These are phyloP conservation scores for Pseudonitzschia multiseries DNA, from an alignment of 108 stramenopile genomes.

Conservation along the genomic window DNA sequence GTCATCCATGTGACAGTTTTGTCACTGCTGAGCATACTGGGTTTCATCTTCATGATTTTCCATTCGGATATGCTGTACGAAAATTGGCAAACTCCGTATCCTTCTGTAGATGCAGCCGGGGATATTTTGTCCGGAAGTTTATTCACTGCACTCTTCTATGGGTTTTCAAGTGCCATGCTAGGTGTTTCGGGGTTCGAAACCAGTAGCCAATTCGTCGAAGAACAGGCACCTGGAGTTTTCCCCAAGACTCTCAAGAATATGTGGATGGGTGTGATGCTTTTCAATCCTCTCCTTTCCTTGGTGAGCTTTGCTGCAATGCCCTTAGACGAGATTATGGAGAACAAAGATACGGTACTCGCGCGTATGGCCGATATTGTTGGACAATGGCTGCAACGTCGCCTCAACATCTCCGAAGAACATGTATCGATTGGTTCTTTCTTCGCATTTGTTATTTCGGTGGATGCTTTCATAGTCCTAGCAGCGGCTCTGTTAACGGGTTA, in stretches of 20 bases:
- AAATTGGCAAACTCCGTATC: slow-evolving; percentile 42
- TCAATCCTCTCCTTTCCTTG: slow-evolving; percentile 63
- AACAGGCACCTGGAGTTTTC: slow-evolving; percentile 59
- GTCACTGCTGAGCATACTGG: slow-evolving; percentile 32
- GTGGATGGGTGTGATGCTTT: slow-evolving; percentile 57
- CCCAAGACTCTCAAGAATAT: slow-evolving; percentile 61
- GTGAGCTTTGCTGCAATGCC: slow-evolving; percentile 55
- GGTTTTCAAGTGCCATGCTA: slow-evolving; percentile 60
- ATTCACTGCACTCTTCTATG: slow-evolving; percentile 65
- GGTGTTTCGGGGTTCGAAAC: slow-evolving; percentile 78
- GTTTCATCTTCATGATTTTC: slow-evolving; percentile 41
- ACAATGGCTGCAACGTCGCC: slow-evolving; percentile 37
- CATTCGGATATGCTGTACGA: slow-evolving; percentile 33
- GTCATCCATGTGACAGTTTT: slow-evolving; percentile 54
- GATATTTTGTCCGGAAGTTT: slow-evolving; percentile 40
- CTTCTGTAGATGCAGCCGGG: slow-evolving; percentile 27
- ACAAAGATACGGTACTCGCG: slow-evolving; percentile 57
- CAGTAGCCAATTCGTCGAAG: slow-evolving; percentile 62
- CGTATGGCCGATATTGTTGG: slow-evolving; percentile 58
- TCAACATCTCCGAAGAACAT: slow-evolving; percentile 29
- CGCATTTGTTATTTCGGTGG: slow-evolving; percentile 34
- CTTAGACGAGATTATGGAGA: slow-evolving; percentile 44
- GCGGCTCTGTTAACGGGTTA: slow-evolving; percentile 70
- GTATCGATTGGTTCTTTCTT: slow-evolving; percentile 29
- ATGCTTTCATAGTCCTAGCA: slow-evolving; percentile 69